Base-by-base conservation (phyloP, 2,329 filamentous ascomycete species). In the Aspergillus viridinutans region DNA sequence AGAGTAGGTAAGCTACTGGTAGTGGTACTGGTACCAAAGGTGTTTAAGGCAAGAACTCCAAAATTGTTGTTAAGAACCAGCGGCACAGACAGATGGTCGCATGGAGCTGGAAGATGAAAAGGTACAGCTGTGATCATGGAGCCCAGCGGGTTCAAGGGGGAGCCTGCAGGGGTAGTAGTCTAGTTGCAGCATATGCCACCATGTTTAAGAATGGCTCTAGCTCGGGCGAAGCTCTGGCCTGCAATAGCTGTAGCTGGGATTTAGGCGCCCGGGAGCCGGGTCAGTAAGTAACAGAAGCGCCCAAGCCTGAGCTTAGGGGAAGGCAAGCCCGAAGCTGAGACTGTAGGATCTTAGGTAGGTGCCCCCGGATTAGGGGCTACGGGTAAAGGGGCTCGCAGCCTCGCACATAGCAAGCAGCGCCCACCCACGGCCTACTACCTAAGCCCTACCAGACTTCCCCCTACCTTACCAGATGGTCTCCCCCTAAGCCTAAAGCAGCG, bases 401-500 rank as follows among this genome's bases (percentile, higher is more conserved):
- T n/a, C n/a, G n/a, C n/a, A n/a, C n/a, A n/a, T 29, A 12, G 29
- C 29, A 32, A 14, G 12, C 29, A 32, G 29, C 29, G 29, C 29
- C 29, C 29, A 32, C 32, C 12, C 32, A 35, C 6, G 32, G 32
- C 32, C 12, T 35, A 35, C 32, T 17, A n/a, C n/a, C 10, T 6
- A 35, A 32, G 32, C 12, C 5, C 14, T 35, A 28, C 7, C 7
- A 9, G 26, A 28, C 26, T 28, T 28, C 1, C 26, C 1, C 8
- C 26, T 8, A 28, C 26, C 26, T n/a, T n/a, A n/a, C n/a, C n/a
- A n/a, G 28, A 29, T 29, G 10, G 28, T 29, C 28, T 29, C 25
- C 51, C 52, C 58, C 61, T 62, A 62, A 53, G 54, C 61, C 62
- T 50, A 64, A 65, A 65, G 55, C 60, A 61, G 59, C 54, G 58